Evolutionary conservation across 805 yeast species (phyloP), one percentile per base, ranked within the genome.

Genomic region (Saturnispora hagleri): DNA sequence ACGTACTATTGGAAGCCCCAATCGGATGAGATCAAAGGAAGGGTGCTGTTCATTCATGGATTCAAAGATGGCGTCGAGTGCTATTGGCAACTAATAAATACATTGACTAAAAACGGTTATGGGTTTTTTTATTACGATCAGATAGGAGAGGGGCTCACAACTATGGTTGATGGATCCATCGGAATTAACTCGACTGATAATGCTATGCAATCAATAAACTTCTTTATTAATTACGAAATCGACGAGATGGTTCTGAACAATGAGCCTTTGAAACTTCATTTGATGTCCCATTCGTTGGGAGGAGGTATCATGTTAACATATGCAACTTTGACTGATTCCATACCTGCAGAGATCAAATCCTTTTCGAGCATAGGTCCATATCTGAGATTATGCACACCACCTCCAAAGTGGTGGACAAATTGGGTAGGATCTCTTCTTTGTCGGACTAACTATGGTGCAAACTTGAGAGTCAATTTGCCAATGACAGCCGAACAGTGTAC

Each of bases 201-300:
- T 54, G 76, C 79, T 1, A 79, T 77, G 59, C 69, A 73, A 22
- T 89, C 83, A 62, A 68, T 86, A 58, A 81, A 83, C 50, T 75
- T 69, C 58, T 76, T 86, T 62, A 63, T 83, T 49, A 69, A 75
- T 53, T 61, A 61, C 44, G 74, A 75, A 48, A 59, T 74, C 22
- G 72, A 73, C 17, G 70, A 71, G 27, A 55, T 66, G 50, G 26
- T 60, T 20, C 44, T 62, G 28, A 58, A 53, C 10, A 52, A 53
- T 17, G 48, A 50, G n/a, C 51, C 57, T 1, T 72, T 69, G 45
- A 75, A 75, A 55, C 58, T 84, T 34, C 74, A 70, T 58, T 60
- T 86, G 46, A 69, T 76, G 60, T 89, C 90, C 1, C 88, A 82
- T 57, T 84, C 89, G 9, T 84, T 86, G 89, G 95, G 95, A 47